Evolutionary conservation across 257 asterid genomes (phyloP), one percentile per base, ranked within the genome.

Genomic region (Orobanche coerulescens): DNA sequence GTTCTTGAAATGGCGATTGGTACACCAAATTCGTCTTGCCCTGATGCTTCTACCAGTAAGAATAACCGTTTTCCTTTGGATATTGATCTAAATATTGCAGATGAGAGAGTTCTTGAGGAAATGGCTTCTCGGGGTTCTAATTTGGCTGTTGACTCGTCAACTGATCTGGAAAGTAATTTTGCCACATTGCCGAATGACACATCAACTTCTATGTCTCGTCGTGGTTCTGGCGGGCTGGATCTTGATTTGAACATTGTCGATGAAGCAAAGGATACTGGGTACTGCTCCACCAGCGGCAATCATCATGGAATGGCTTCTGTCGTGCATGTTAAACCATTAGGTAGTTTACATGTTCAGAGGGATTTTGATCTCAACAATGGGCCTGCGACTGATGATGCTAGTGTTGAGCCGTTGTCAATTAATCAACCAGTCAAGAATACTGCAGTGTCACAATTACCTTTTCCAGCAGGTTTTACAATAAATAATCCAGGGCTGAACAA

Each of bases 171-270:
- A 51, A 47, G 28, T 52, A 50, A 65, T 12, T 40, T 5, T 46
- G 53, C 72, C 43, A 19, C 18, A 26, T 30, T 59, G 33, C 68
- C 23, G 24, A 62, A 59, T 55, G 73, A 30, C 18, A 8, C 20
- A 12, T 20, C 63, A 16, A 44, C 31, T 52, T 67, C 72, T 47
- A 8, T 62, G 30, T 67, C 73, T 0, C 28, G 50, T 49, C 77
- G 30, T 55, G 70, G 75, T 16, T 69, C 69, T 25, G 75, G 75
- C 0, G 73, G 78, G 8, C 67, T 80, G 47, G 84, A 80, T 66
- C 71, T 82, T 73, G 90, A 82, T 74, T 77, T 82, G 84, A 82
- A 82, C 37, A 73, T 70, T 64, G 76, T 61, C 4, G 86, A 69
- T 64, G 86, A 75, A 44, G 61, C 81, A 19, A 64, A 58, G 66